Evolutionary conservation across 2,329 filamentous ascomycete genomes (phyloP).

Genomic region (Grosmannia serpens): DNA sequence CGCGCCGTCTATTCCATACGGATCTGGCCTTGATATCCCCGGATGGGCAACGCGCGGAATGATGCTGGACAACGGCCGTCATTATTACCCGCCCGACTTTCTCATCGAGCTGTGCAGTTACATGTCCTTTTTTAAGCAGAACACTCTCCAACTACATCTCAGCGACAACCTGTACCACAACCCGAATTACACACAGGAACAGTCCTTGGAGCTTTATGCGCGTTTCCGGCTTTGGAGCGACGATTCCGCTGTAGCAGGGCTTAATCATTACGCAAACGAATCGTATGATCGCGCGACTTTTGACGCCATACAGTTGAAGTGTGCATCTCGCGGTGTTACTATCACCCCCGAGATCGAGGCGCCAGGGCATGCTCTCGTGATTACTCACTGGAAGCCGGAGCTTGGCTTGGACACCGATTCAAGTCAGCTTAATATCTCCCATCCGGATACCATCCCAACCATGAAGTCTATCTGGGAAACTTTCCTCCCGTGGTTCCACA

Average conservation of each 20-base stretch:
- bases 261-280: conserved; percentile 41
- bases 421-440: conserved; percentile 42
- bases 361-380: conserved; percentile 42
- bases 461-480: conserved; percentile 40
- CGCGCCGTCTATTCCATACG: conserved; percentile 24
- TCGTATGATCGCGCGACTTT: conserved; percentile 40
- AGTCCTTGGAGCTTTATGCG: conserved; percentile 38
- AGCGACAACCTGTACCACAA: conserved; percentile 45
- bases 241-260: conserved; percentile 29
- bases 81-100: conserved; percentile 44
- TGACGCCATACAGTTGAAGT: conserved; percentile 38
- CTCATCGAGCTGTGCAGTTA: conserved; percentile 46
- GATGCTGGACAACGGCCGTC: conserved; percentile 41
- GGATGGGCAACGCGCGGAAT: conserved; percentile 38
- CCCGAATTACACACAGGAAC: conserved; percentile 33
- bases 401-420: conserved; percentile 33
- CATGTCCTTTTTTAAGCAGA: conserved; percentile 50
- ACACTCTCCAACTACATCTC: conserved; percentile 45
- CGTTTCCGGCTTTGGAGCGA: conserved; percentile 44
- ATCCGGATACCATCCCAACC: conserved; percentile 40
- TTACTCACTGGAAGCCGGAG: conserved; percentile 49
- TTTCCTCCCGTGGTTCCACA: conserved; percentile 44
- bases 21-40: conserved; percentile 34
- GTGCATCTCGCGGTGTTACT: conserved; percentile 43
- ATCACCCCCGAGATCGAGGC: conserved; percentile 49